Evolutionary conservation across 257 asterid species (phyloP), one percentile per base, ranked within the genome.

Genomic region (Capsicum chinense): DNA sequence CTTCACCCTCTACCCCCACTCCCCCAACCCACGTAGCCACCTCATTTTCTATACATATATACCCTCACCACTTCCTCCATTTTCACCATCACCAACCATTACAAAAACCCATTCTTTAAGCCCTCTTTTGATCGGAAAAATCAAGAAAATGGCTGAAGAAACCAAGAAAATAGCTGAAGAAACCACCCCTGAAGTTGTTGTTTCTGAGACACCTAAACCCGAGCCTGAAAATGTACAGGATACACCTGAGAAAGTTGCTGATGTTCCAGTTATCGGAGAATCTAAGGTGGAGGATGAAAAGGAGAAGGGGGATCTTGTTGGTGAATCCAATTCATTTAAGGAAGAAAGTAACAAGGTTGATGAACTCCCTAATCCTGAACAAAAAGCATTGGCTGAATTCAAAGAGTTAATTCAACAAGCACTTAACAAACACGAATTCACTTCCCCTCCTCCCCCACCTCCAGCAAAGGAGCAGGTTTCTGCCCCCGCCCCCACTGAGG

Each of bases 341-440:
- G 99, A 94, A 90, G 98, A 96, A 76, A 96, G 95, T 85, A 96
- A 94, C 91, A 93, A 92, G 81, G 97, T 91, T 42, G 98, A 90
- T 47, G 99, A 96, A 71, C 95, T 94, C 6, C 92, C 95, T 11
- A 97, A 94, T 79, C 99, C 98, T 2, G 93, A 96, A 19, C 93
- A 94, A 90, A 93, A 93, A 52, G 98, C 98, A n/a, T 79, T 96
- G 87, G 99, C 95, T 74, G 99, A 96, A 59, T 88, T 95, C 89
- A 95, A 95, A 52, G 60, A 64, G 73, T 62, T 94, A 88, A 89
- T 95, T 78, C 94, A 85, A 83, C 94, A 91, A 70, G 98, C 99
- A 1, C 93, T 96, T 80, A 86, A 86, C 85, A 96, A 93, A 86
- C 95, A 89, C 50, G 98, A 92, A 39, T 96, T 96, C 91, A 93